phyloP scores from a whole-genome alignment of 2,329 filamentous ascomycete species.

The Mariannaea elegans region DNA sequence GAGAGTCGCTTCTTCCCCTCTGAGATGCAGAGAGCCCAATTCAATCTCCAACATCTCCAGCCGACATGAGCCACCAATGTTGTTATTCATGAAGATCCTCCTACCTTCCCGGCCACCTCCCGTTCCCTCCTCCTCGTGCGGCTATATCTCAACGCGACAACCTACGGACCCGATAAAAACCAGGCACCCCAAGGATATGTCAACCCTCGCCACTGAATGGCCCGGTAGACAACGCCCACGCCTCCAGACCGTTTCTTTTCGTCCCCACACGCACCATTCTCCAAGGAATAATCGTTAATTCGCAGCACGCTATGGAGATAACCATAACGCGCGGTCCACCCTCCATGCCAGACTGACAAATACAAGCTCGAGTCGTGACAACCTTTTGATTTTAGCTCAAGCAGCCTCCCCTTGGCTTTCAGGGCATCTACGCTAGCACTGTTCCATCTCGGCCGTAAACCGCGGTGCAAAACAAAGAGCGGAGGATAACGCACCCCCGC shows the following conservation, averaged over 20 bases:
- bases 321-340: neutral
- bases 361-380: too few relatives aligned
- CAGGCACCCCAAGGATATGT: neutral
- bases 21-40: neutral
- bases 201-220: neutral
- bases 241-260: neutral
- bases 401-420: too few relatives aligned
- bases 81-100: conserved; percentile 5
- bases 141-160: neutral
- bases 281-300: neutral
- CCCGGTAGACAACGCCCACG: too few relatives aligned
- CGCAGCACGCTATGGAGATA: neutral
- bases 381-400: neutral
- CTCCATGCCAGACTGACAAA: too few relatives aligned
- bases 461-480: neutral
- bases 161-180: neutral
- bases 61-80: neutral
- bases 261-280: neutral
- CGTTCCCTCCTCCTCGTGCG: neutral
- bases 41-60: conserved; percentile 5
- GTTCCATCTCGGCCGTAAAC: neutral
- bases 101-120: neutral
- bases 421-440: neutral
- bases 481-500: neutral
- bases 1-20: conserved; percentile 8